phyloP scores from a whole-genome alignment of 768 basidiomycete genomes.

The Kwoniella pini region DNA sequence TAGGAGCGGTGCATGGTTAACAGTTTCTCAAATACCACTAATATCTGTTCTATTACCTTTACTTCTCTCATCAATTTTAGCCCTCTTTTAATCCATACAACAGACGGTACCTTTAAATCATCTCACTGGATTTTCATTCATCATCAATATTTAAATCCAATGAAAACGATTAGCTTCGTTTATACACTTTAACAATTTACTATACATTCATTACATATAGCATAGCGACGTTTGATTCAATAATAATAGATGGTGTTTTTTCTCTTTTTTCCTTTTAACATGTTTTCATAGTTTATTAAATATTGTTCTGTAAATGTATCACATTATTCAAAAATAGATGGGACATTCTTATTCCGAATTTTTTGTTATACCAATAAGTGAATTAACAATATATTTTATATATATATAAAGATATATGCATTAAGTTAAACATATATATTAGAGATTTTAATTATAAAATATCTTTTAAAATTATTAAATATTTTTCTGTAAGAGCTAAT shows the following conservation, averaged over 20 bases:
- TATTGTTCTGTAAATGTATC: no score
- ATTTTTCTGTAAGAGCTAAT: constrained; percentile 72
- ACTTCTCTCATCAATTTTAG: not conserved
- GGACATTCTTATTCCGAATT: no score
- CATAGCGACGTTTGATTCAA: constrained; percentile 13
- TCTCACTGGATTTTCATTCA: not conserved
- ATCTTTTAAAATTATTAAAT: constrained; percentile 61
- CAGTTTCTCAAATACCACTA: constrained; percentile 10
- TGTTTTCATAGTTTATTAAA: not conserved
- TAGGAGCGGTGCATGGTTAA: constrained; percentile 15
- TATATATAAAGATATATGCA: no score
- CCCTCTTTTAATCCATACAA: constrained; percentile 8
- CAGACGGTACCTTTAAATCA: not conserved
- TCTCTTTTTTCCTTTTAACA: not conserved
- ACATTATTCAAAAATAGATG: no score
- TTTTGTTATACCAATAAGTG: no score
- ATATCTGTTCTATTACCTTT: not conserved
- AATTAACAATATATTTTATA: no score
- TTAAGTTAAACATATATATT: no score
- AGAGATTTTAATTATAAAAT: constrained; percentile 6
- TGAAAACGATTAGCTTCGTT: no score
- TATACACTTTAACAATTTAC: not conserved
- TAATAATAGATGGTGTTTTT: constrained; percentile 14
- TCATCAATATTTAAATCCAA: no score
- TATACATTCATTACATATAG: not conserved